Evolutionary conservation across 1,284 basidiomycete genomes (phyloP).

Genomic region (Apiotrichum sp.): DNA sequence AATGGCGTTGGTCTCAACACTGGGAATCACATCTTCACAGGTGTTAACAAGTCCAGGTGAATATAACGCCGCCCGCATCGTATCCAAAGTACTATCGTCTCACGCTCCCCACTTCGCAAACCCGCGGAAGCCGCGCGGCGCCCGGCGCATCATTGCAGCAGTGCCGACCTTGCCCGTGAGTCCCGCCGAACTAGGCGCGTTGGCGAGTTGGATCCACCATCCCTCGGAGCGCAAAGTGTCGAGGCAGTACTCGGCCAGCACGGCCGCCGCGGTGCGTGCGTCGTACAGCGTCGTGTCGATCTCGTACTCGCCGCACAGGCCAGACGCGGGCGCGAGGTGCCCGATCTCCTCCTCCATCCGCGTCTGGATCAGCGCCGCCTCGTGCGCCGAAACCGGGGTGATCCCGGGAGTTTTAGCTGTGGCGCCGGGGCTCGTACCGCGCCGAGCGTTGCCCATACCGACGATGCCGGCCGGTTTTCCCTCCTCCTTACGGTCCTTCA

Average conservation of each 20-base stretch:
- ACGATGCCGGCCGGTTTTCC: not conserved
- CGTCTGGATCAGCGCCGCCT: conserved; percentile 17
- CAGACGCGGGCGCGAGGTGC: conserved; percentile 12
- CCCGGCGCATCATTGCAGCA: no score
- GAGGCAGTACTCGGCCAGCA: conserved; percentile 28
- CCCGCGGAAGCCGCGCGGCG: no score
- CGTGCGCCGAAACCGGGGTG: conserved; percentile 6
- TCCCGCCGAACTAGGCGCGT: not conserved
- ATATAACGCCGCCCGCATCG: no score
- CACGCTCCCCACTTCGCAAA: no score
- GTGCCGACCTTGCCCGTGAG: no score
- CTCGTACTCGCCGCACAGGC: conserved; percentile 33
- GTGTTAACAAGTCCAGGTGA: no score
- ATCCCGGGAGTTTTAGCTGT: no score
- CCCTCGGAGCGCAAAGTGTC: conserved; percentile 24
- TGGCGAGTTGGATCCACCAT: conserved; percentile 20
- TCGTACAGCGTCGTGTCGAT: conserved; percentile 25
- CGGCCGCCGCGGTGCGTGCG: conserved; percentile 16
- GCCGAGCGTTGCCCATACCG: not conserved
- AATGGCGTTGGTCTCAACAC: no score
- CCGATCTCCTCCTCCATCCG: conserved; percentile 36
- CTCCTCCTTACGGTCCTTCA: no score
- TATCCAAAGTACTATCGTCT: no score
- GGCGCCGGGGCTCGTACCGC: not conserved
- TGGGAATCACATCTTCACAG: no score